Conservation (phyloP, 2,329 filamentous ascomycete species). For the Cercospora zeina region DNA sequence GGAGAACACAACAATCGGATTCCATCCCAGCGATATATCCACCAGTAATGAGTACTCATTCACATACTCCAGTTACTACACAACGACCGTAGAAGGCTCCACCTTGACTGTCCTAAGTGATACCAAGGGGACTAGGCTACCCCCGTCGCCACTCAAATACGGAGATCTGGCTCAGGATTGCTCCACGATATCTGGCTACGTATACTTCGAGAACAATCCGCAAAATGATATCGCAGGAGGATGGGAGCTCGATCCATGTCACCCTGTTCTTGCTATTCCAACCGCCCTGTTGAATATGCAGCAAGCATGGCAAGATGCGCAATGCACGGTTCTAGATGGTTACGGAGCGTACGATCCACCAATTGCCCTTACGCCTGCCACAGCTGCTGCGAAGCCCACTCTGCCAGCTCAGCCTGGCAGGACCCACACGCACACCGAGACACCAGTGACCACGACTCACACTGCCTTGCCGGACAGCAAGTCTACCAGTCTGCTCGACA, state of each 20-base stretch:
- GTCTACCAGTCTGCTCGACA: neutral
- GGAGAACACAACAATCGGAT: constrained; percentile 20
- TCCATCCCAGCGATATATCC: constrained; percentile 20
- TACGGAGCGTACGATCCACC: constrained; percentile 22
- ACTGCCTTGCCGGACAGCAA: constrained; percentile 12
- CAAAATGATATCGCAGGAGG: constrained; percentile 17
- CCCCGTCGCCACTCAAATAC: constrained; percentile 17
- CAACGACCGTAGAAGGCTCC: constrained; percentile 2
- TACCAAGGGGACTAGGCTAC: constrained; percentile 6
- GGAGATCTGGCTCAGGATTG: constrained; percentile 20
- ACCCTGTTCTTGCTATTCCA: constrained; percentile 18
- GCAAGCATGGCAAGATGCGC: constrained; percentile 15
- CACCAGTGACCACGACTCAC: constrained; percentile 9
- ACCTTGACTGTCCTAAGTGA: neutral
- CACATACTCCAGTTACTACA: constrained; percentile 9
- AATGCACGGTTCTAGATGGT: constrained; percentile 11
- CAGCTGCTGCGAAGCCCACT: constrained; percentile 13
- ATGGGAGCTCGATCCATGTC: constrained; percentile 16
- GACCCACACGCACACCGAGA: neutral
- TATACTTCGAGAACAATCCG: constrained; percentile 19
- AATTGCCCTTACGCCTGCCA: constrained; percentile 18
- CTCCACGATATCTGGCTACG: constrained; percentile 17
- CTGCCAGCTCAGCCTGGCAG: constrained; percentile 19
- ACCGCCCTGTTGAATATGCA: constrained; percentile 14
- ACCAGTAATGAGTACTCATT: constrained; percentile 15